Evolutionary conservation across 768 basidiomycete genomes (phyloP), one percentile per base, ranked within the genome.

Genomic region (Holtermanniella nyarrowii): DNA sequence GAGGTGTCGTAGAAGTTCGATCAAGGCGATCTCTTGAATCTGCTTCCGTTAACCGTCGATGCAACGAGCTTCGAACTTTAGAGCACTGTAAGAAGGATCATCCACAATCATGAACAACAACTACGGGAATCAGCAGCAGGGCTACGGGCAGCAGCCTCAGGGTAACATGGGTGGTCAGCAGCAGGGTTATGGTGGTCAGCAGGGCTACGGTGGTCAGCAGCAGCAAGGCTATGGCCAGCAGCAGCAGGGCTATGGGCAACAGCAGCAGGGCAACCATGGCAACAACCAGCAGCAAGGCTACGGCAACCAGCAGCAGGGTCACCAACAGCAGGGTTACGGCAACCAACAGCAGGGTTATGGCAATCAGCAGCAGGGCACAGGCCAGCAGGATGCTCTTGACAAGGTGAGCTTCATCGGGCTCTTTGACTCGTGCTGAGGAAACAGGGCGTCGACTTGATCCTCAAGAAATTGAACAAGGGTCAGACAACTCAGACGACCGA

Each of bases 401-500:
- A 37, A 37, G 31, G 31, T 37, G 16, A 7, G 31, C 7, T 7
- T 37, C 31, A 37, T 16, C 31, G 16, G n/a, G n/a, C n/a, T n/a
- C n/a, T n/a, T n/a, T n/a, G n/a, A n/a, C n/a, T n/a, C n/a, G n/a
- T n/a, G n/a, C n/a, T 37, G 16, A 7, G 31, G 31, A 37, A 37
- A 7, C 31, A 62, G 48, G 61, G 61, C 43, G 50, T 62, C 49
- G 55, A 51, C 20, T 16, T 23, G 5, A 4, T 48, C 7, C 50
- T 59, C 14, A 50, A 40, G 23, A 53, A 56, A 42, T 42, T 50
- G n/a, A 57, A 57, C 10, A 55, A 62, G 46, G 47, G 47, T 12
- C 61, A 62, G 46, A 47, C 39, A 20, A 48, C 31, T 2, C n/a
- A 27, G n/a, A 63, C 62, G 22, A 63, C 62, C 22, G 62, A 63